Evolutionary conservation across 208 protist genomes (phyloP), one percentile per base, ranked within the genome.

Genomic region (Crithidia bombi): DNA sequence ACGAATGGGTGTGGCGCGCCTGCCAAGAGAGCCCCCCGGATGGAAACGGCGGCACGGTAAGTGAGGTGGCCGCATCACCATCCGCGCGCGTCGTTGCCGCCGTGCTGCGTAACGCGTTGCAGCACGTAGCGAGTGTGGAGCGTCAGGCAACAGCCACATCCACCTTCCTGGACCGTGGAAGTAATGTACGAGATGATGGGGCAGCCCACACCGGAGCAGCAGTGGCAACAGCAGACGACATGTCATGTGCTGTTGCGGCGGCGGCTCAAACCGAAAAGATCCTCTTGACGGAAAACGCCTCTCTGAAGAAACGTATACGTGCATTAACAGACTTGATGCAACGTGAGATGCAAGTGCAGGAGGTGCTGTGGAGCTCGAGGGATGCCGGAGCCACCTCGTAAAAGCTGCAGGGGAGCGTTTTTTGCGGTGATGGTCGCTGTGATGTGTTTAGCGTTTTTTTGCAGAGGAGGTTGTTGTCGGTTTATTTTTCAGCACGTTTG

Each of bases 291-390:
- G 85, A 91, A 56, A 91, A 91, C 69, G 62, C 59, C 0, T 15
- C 69, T 3, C 44, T 93, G 26, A 89, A 87, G 70, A 67, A 84
- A 49, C 87, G 85, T 23, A 39, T 90, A 14, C 76, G 70, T n/a
- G 55, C 69, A 0, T 28, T 93, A 50, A 76, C 82, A 49, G 85
- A 87, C 9, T 26, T 93, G 67, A 51, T 89, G 57, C 75, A 86
- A 39, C 84, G 74, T 28, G 84, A 90, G 57, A 26, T 61, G 44
- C 30, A 62, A 46, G 80, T 69, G 64, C 85, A 89, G 46, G 23
- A 61, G 21, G 73, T 73, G 54, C 43, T 79, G 55, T 79, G 73
- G 65, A 41, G 30, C 26, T 44, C 55, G 0, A 32, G 19, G 10
- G 50, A 51, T 6, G 36, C 39, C 14, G 5, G 11, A 32, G 32